A percentile compares a stretch with the other conserved stretches of the same genome.
phyloP scores from a whole-genome alignment of 2,329 filamentous ascomycete species.

The Arthrobotrys iridis region DNA sequence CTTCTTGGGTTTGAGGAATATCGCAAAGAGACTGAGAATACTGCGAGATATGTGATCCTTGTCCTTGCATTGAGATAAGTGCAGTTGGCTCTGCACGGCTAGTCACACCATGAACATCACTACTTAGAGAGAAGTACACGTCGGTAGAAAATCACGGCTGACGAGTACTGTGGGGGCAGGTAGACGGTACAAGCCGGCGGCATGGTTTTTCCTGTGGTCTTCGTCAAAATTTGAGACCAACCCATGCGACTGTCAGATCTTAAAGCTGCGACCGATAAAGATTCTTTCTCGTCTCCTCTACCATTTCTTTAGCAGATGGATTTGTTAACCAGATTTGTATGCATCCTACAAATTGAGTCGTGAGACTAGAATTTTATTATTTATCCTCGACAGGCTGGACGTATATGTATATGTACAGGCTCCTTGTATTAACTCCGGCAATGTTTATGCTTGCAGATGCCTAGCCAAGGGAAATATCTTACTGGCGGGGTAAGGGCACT shows the following conservation, averaged over 20 bases:
- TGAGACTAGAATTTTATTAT: not conserved
- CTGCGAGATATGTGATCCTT: conserved; percentile 31
- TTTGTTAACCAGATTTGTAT: not conserved
- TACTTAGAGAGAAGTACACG: conserved; percentile 37
- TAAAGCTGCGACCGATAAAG: not conserved
- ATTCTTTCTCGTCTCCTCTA: not conserved
- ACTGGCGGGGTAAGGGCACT: not conserved
- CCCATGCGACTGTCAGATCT: conserved; percentile 4
- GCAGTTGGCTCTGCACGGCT: conserved; percentile 29
- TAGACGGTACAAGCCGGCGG: conserved; percentile 19
- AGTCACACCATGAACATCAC: conserved; percentile 46
- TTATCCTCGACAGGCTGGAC: too few species aligned
- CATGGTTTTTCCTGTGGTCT: not conserved
- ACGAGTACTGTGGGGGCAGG: conserved; percentile 29
- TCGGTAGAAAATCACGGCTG: conserved; percentile 37
- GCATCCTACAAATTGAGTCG: not conserved
- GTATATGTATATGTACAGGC: too few species aligned
- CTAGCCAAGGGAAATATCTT: too few species aligned
- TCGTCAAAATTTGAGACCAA: conserved; percentile 1
- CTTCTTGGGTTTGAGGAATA: not conserved
- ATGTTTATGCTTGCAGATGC: not conserved
- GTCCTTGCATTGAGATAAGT: conserved; percentile 33
- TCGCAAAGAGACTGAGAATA: not conserved
- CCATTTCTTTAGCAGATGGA: not conserved
- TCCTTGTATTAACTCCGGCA: not conserved